Base-by-base conservation (phyloP, 768 basidiomycete species). In the Leccinellum rugosiceps region DNA sequence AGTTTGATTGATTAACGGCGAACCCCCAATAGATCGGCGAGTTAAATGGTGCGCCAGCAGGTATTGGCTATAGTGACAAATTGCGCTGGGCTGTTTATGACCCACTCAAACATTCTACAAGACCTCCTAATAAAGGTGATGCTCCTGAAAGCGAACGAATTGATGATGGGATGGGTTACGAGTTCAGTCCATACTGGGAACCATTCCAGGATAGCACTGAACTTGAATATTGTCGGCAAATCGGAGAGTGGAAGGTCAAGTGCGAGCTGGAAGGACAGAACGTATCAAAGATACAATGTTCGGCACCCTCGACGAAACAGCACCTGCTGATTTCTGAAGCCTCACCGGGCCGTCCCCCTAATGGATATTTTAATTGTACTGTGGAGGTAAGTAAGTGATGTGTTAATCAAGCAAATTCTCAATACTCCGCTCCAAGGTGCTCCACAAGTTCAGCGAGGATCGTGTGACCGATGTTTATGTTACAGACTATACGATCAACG, bases 401-500 rank as follows among this genome's bases (percentile, higher is more conserved):
- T 26, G 4, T 3, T 9, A n/a, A 14, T 3, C 30, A 30, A 43
- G 10, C 28, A 4, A 11, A 14, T 45, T 21, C 25, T 48, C 14
- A 57, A 35, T 25, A 23, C 17, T 38, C 59, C 23, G 15, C 26
- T 34, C 11, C 55, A 55, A 88, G 87, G 75, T 88, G 19, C 57
- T 87, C 10, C 68, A 78, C 52, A 77, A 73, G 9, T 74, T 78
- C 50, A 49, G 57, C 34, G 64, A 72, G n/a, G 69, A 72, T 34
- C 68, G 62, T 6, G 72, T 78, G 3, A 76, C 78, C 57, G 77
- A 70, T 30, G 57, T 88, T 13, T 87, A 82, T 66, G 84, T 86
- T 51, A 88, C 87, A 1, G 87, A 89, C 62, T 88, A 86, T 64
- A 85, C 86, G 6, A 61, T 58, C 43, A 83, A 82, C 53, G 49